Evolutionary conservation across 139 green algal species (phyloP), one percentile per base, ranked within the genome.

Genomic region (Axilococcus clingmanii): DNA sequence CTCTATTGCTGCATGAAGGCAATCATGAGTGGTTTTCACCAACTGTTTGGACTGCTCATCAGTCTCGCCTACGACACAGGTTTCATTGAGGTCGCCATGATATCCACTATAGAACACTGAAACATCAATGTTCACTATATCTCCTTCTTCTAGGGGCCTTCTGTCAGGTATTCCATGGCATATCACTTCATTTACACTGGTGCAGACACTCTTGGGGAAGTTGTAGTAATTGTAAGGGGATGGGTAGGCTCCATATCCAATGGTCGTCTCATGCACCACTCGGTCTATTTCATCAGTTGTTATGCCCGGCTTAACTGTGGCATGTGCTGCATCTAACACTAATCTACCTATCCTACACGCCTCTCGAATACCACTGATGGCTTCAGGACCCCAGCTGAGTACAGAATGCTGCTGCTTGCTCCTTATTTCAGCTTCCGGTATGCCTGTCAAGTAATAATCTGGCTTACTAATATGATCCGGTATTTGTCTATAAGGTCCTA

Each of bases 101-200:
- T 73, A 95, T 36, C 91, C 89, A 22, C 88, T 76, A 40, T 84
- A 66, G 62, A 78, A 94, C 5, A 82, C 85, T 0, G 85, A 86
- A 22, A 99, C 81, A 65, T 99, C 92, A 8, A 99, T 76, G 63
- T 99, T 99, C 31, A 97, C 74, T 9, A 97, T 95, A 76, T 99
- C 92, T 0, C 92, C 92, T 28, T 91, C 71, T 48, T 85, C n/a
- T 30, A 99, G 74, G 55, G 80, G 70, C 7, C 92, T 72, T 32
- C 57, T 45, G 65, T 99, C 92, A 3, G 92, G 92, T 42, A 99
- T 97, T 48, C 92, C 92, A 69, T 99, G 92, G 69, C 92, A 99
- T 47, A 99, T 94, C 25, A 98, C 75, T 77, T 99, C 92, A 55
- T 99, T 97, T 28, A 99, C 74, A 29, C 73, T 89, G 12, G 92